A percentile compares a stretch with the other conserved stretches of the same genome.
phyloP scores from a whole-genome alignment of 768 basidiomycete species.

The Leccinum incarnatum region DNA sequence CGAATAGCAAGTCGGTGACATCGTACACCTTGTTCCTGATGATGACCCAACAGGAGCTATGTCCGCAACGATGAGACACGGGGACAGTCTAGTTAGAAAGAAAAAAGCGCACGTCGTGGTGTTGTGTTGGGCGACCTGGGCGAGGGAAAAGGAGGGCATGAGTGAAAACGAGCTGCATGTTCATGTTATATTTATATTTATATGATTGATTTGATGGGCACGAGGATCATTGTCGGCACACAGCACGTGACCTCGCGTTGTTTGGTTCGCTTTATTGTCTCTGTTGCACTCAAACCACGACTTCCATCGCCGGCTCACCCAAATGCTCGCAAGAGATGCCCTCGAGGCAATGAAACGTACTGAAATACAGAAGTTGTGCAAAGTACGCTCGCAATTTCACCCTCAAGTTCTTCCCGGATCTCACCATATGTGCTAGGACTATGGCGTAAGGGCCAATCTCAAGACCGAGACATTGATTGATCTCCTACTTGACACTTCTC shows the following conservation, averaged over 20 bases:
- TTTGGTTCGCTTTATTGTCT: constrained; percentile 43
- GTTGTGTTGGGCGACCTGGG: constrained; percentile 62
- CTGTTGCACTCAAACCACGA: constrained; percentile 47
- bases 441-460: constrained; percentile 79
- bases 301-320: constrained; percentile 12
- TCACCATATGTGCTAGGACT: constrained; percentile 48
- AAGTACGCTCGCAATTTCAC: constrained; percentile 40
- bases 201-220: neutral
- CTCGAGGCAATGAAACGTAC: constrained; percentile 53
- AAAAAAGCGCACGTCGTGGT: constrained; percentile 40
- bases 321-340: constrained; percentile 41
- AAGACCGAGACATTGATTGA: constrained; percentile 80
- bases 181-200: neutral
- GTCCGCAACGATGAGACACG: neutral
- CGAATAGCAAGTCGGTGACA: constrained; percentile 75
- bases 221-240: neutral
- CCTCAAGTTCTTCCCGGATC: constrained; percentile 11
- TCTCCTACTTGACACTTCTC: constrained; percentile 56
- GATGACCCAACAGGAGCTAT: constrained; percentile 84
- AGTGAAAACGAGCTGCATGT: neutral
- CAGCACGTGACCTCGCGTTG: constrained; percentile 51
- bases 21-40: constrained; percentile 81
- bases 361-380: constrained; percentile 59
- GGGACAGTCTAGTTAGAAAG: neutral
- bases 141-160: constrained; percentile 44